A percentile compares a stretch with the other conserved stretches of the same genome.
Conservation (phyloP, 179 eudicot genomes). For the Silene coronaria region DNA sequence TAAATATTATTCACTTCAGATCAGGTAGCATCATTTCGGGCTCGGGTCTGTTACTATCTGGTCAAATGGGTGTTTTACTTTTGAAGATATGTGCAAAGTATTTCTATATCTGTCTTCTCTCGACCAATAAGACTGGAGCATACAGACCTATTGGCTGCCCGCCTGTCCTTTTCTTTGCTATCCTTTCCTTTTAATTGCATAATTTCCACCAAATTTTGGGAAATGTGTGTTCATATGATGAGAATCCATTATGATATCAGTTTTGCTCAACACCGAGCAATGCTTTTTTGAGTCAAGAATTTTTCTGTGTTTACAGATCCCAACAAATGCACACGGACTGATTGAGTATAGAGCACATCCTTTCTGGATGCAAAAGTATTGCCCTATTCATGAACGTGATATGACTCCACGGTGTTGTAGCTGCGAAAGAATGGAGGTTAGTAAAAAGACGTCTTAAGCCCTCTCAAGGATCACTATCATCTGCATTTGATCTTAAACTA, state of each 20-base stretch:
- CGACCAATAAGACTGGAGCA: not conserved
- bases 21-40: not conserved
- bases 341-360: constrained; percentile 98
- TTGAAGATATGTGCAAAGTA: not conserved
- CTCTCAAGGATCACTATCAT: not conserved
- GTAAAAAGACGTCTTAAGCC: constrained; percentile 14
- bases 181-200: not conserved
- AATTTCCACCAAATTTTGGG: not conserved
- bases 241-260: not conserved
- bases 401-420: constrained; percentile 94
- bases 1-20: not conserved
- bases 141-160: not conserved
- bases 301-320: constrained; percentile 44
- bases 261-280: not conserved
- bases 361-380: constrained; percentile 94
- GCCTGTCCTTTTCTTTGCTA: not conserved
- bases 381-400: constrained; percentile 87
- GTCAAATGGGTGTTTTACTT: not conserved
- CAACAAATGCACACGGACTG: constrained; percentile 69
- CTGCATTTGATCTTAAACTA: not conserved
- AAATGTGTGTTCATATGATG: not conserved
- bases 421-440: constrained; percentile 99
- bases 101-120: not conserved
- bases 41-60: not conserved
- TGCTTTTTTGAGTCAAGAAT: not conserved